Evolutionary conservation across 2,329 filamentous ascomycete species (phyloP), one percentile per base, ranked within the genome.

Genomic region (Fusarium luffae): DNA sequence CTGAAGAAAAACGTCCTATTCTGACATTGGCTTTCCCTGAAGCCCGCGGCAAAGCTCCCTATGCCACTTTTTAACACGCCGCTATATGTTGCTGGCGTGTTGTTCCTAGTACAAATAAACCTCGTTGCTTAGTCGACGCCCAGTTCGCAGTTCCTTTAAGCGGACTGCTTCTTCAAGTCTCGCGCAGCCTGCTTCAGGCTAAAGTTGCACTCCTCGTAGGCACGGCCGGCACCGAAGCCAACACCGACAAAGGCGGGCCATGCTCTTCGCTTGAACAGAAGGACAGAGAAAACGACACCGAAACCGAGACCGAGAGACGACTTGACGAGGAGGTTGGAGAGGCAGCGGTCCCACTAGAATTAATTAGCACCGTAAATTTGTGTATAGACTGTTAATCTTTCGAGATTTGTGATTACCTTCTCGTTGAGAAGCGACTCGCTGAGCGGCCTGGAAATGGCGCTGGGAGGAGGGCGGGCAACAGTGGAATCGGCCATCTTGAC

Each of bases 401-500:
- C 16, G n/a, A 42, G 37, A 50, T 43, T 52, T 41, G 44, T 55
- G 58, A 69, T 78, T 90, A 98, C 96, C 94, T 99, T 99, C 85
- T 99, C 96, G 84, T 98, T 98, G 79, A 99, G 89, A 77, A 99
- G 90, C 79, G 95, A 93, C 87, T 99, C 96, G 87, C 95, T 98
- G 84, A 98, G 92, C 71, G 96, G 95, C 82, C 93, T 89, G 81
- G 91, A 87, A 79, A 92, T 87, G 71, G 89, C 86, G 81, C 87
- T 86, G 76, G 89, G 86, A 71, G 86, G 82, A 77, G 88, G 82
- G 79, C 77, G 75, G 69, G 74, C 69, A 66, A 77, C 74, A 63
- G 77, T 74, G 85, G 84, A 84, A 76, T 87, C 85, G 75, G 87
- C 81, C 87, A 89, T 89, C 77, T 74, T 83, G 78, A 60, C 63